Base-by-base conservation (phyloP, 495 filamentous ascomycete genomes). In the Penicillium turbatum region DNA sequence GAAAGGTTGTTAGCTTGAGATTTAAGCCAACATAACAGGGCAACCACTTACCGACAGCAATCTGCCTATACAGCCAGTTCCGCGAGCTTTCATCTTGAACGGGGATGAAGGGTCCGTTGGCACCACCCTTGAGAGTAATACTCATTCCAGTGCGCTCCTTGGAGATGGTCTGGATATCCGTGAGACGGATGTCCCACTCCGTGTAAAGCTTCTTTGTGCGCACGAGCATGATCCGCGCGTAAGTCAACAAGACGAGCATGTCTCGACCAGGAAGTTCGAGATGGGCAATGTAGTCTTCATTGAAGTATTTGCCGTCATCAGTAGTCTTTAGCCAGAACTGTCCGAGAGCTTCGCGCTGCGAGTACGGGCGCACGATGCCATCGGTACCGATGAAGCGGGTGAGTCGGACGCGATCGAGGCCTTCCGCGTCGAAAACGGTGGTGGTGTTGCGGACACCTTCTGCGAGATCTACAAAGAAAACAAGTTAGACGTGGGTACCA, bases 261-360 rank as follows among this genome's bases (percentile, higher is more conserved):
- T 97, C 93, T 63, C 92, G 85, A 8, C 86, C 82, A 6, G 86
- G 87, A 27, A 98, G 84, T 65, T 97, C 93, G 17, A 98, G 79
- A 58, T 98, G 93, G 11, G 91, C 93, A 63, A 98, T 93, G 72
- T 98, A 98, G 63, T 91, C 82, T 69, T 97, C 95, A 72, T 92
- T 84, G 81, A 98, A 98, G 75, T 89, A 96, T 73, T 92, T 95
- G 42, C 93, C 93, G 54, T 95, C 92, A 64, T 97, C 95, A 1
- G 93, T 80, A 17, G 95, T 95, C 76, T 98, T 98, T 59, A 98
- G 84, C 93, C 93, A 98, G 75, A 92, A 95, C 69, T 98, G 93
- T 8, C 93, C 93, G 12, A 98, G 83, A 1, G 93, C 91, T 76
- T 98, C 93, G 13, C 93, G 89, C 68, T 97, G 92, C 12, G 84